These are phyloP conservation scores for Tympanopsis confertula DNA, from an alignment of 2,329 filamentous ascomycete species.

Conservation along the genomic window DNA sequence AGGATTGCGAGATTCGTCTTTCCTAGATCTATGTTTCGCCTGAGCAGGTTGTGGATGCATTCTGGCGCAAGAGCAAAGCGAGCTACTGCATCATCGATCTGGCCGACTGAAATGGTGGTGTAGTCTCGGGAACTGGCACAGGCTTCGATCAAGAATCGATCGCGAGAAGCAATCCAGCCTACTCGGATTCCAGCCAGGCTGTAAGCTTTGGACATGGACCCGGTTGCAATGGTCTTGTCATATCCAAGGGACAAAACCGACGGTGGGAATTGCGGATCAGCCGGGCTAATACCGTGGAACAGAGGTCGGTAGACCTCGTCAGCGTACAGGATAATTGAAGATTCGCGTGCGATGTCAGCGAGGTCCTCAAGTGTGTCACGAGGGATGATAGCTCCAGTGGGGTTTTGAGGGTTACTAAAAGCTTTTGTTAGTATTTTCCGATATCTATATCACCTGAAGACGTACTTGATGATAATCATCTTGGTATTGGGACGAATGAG, in stretches of 20 bases:
- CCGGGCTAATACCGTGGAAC: conserved; percentile 52
- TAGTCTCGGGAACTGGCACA: conserved; percentile 63
- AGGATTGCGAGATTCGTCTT: conserved; percentile 55
- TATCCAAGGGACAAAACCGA: conserved; percentile 65
- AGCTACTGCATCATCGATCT: conserved; percentile 69
- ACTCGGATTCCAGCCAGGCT: conserved; percentile 70
- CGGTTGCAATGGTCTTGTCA: conserved; percentile 57
- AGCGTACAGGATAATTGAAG: conserved; percentile 55
- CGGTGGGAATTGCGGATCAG: conserved; percentile 44
- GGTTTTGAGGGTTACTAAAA: conserved; percentile 70
- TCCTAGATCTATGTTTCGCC: conserved; percentile 54
- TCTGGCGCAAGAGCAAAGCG: conserved; percentile 57
- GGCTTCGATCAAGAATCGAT: conserved; percentile 46
- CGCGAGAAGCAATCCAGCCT: conserved; percentile 70
- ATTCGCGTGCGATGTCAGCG: conserved; percentile 48
- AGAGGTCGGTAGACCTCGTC: conserved; percentile 80
- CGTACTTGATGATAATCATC: conserved; percentile 50
- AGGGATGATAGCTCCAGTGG: conserved; percentile 62
- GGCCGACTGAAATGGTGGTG: conserved; percentile 77
- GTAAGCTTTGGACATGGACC: conserved; percentile 79
- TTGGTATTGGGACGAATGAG: conserved; percentile 62
- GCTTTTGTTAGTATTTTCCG: background rate
- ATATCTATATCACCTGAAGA: background rate
- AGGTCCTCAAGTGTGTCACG: conserved; percentile 47
- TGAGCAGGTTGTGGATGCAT: conserved; percentile 52